Conservation (phyloP, 1,284 basidiomycete genomes). For the Trametes hirsuta region DNA sequence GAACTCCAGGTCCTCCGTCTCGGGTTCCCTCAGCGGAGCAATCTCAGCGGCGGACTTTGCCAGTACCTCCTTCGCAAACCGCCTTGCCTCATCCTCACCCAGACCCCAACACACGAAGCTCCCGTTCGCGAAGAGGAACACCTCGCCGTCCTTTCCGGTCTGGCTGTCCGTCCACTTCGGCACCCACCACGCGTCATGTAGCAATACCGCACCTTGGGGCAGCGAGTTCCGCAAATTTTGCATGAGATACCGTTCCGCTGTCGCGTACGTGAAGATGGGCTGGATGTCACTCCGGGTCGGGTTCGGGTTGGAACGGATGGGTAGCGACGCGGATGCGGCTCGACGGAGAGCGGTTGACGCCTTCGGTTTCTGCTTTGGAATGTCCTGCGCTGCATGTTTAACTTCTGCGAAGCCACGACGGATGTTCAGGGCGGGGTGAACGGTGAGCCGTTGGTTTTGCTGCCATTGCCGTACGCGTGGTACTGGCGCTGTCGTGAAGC, state of each 20-base stretch:
- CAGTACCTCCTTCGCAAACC: conserved; percentile 71
- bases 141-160: conserved; percentile 74
- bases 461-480: conserved; percentile 9
- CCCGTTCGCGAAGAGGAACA: conserved; percentile 86
- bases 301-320: conserved; percentile 78
- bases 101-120: conserved; percentile 90
- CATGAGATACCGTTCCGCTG: conserved; percentile 74
- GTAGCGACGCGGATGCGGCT: conserved; percentile 70
- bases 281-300: conserved; percentile 77
- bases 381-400: conserved; percentile 1
- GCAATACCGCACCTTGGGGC: conserved; percentile 53
- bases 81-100: conserved; percentile 74
- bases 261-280: conserved; percentile 74
- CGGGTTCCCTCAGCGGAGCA: conserved; percentile 65
- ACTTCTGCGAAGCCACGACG: conserved; percentile 16
- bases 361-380: conserved; percentile 63
- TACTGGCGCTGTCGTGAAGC: conserved; percentile 1
- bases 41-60: conserved; percentile 60
- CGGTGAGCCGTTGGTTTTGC: not conserved
- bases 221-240: conserved; percentile 57
- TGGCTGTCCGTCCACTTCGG: conserved; percentile 60
- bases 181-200: conserved; percentile 80
- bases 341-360: conserved; percentile 76
- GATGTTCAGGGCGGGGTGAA: not conserved
- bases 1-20: conserved; percentile 91